These are phyloP conservation scores for Piromyces finnis DNA, from an alignment of 192 early-diverging fungal species.

Conservation along the genomic window DNA sequence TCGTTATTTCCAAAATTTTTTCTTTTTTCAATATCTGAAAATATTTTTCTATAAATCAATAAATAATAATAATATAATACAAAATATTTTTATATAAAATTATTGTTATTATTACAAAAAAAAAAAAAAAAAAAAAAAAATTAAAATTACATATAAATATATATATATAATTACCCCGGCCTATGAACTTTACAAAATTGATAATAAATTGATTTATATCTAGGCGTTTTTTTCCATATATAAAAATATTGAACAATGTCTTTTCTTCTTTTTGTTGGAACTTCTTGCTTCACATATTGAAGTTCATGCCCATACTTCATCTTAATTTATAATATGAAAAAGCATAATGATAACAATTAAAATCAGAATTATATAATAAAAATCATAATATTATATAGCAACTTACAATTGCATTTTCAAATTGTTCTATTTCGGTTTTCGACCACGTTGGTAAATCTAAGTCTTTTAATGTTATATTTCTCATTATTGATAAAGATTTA, in stretches of 20 bases:
- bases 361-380: too few relatives aligned
- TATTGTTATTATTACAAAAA: too few relatives aligned
- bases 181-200: conserved; percentile 34
- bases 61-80: too few relatives aligned
- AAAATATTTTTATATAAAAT: too few relatives aligned
- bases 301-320: conserved; percentile 45
- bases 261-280: conserved; percentile 17
- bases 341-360: too few relatives aligned
- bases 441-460: conserved; percentile 36
- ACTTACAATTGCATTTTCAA: conserved; percentile 30
- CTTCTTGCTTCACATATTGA: conserved; percentile 28
- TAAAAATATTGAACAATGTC: conserved; percentile 44
- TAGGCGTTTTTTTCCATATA: conserved; percentile 32
- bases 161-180: conserved; percentile 25
- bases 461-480: conserved; percentile 20
- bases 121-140: background rate
- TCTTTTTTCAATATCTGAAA: background rate
- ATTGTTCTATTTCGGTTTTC: conserved; percentile 20
- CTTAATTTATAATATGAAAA: background rate
- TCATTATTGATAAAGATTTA: conserved; percentile 29
- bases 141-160: background rate
- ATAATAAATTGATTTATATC: conserved; percentile 37
- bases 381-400: background rate
- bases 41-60: background rate
- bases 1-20: background rate